These are phyloP conservation scores for Pseudogymnoascus sp. DNA, from an alignment of 2,329 filamentous ascomycete genomes.

Conservation along the genomic window DNA sequence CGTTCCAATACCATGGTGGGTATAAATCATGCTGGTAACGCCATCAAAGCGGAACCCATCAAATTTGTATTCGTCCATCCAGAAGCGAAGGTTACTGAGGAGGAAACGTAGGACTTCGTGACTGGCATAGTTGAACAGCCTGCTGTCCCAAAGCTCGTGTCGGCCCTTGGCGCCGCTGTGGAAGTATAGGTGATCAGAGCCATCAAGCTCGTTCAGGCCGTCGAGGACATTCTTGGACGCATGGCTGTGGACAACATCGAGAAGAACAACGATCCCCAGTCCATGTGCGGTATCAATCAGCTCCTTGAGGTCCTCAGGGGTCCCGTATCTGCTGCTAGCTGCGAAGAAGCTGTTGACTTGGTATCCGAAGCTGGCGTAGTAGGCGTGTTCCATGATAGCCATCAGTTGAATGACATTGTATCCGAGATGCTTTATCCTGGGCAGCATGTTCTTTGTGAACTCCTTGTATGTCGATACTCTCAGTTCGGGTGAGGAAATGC, in stretches of 20 bases:
- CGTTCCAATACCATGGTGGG: constrained; percentile 94
- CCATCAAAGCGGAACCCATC: constrained; percentile 98
- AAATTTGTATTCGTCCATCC: constrained; percentile 98
- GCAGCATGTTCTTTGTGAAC: constrained; percentile 87
- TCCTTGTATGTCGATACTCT: constrained; percentile 93
- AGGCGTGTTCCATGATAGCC: constrained; percentile 99
- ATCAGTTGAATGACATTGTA: constrained; percentile 99
- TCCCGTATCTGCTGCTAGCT: constrained; percentile 88
- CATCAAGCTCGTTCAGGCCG: constrained; percentile 92
- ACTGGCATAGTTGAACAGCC: constrained; percentile 92
- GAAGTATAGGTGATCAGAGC: constrained; percentile 92
- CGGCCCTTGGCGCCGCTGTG: constrained; percentile 76
- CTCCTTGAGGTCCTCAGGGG: constrained; percentile 92
- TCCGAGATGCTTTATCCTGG: constrained; percentile 79
- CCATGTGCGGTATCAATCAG: constrained; percentile 91
- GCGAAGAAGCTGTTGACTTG: constrained; percentile 99
- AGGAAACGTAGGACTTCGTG: constrained; percentile 96
- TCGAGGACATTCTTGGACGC: constrained; percentile 96
- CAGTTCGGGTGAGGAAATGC: constrained; percentile 86
- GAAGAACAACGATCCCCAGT: constrained; percentile 80
- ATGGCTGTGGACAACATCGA: constrained; percentile 96
- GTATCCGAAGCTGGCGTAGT: constrained; percentile 98
- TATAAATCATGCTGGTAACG: constrained; percentile 96
- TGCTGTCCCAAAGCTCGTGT: constrained; percentile 93
- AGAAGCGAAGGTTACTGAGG: constrained; percentile 90